Evolutionary conservation across 1,139 yeast genomes (phyloP).

Genomic region (Blastobotrys persicus): DNA sequence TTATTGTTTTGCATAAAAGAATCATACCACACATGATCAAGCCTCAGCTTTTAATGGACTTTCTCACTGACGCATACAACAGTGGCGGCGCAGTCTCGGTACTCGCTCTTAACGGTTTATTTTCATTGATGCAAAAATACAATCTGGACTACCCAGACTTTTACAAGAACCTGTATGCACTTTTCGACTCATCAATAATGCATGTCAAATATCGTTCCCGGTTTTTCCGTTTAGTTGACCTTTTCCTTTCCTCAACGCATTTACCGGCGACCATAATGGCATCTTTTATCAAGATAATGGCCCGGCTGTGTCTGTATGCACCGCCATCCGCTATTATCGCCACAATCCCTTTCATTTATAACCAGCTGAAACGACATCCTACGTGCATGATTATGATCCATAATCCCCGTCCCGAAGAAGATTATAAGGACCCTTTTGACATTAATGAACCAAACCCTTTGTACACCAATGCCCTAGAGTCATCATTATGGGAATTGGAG

Average conservation of each 20-base stretch:
- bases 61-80: conserved; percentile 80
- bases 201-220: conserved; percentile 82
- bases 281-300: conserved; percentile 79
- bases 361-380: conserved; percentile 85
- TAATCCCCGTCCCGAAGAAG: conserved; percentile 39
- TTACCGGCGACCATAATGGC: conserved; percentile 81
- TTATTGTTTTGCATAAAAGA: conserved; percentile 74
- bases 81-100: conserved; percentile 70
- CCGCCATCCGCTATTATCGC: conserved; percentile 90
- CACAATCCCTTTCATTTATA: conserved; percentile 86
- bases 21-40: conserved; percentile 77
- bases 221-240: conserved; percentile 80
- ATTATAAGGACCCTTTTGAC: conserved; percentile 66
- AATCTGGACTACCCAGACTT: conserved; percentile 93
- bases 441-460: conserved; percentile 67
- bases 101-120: conserved; percentile 81
- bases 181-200: conserved; percentile 67
- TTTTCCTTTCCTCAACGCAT: conserved; percentile 85
- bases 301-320: conserved; percentile 71
- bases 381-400: conserved; percentile 90
- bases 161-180: conserved; percentile 74
- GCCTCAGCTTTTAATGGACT: conserved; percentile 88
- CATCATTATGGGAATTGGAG: conserved; percentile 91
- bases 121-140: conserved; percentile 75
- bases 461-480: conserved; percentile 71